Evolutionary conservation across 441 rosid species (phyloP).

Genomic region (Croton setiger): DNA sequence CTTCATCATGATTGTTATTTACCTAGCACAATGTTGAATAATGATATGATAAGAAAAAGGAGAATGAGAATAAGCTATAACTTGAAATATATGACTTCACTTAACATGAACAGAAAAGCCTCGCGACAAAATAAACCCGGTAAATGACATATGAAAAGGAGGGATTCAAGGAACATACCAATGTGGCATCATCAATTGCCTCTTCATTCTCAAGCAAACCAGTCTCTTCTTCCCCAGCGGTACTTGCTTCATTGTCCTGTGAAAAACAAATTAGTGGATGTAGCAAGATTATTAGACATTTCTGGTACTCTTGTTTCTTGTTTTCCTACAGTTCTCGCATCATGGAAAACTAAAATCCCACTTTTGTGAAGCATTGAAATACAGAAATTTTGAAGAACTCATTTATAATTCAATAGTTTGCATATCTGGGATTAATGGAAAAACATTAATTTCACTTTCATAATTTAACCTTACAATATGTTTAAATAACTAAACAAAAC

Average conservation of each 20-base stretch:
- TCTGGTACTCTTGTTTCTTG: too few relatives aligned
- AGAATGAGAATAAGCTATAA: background rate
- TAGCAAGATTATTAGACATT: background rate
- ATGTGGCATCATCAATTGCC: constrained; percentile 49
- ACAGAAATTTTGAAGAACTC: too few relatives aligned
- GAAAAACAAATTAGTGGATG: background rate
- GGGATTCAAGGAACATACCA: constrained; percentile 37
- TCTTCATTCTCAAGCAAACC: constrained; percentile 36
- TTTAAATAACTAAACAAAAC: too few relatives aligned
- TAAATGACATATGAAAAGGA: background rate
- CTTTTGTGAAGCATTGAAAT: too few relatives aligned
- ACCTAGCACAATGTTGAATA: constrained; percentile 35
- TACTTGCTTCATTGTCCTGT: constrained; percentile 38
- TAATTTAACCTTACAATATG: too few relatives aligned
- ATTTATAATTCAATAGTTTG: too few relatives aligned
- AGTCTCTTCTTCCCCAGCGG: constrained; percentile 25
- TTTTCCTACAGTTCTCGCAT: too few relatives aligned
- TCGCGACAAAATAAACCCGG: background rate
- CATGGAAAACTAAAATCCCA: too few relatives aligned
- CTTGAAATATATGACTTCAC: background rate
- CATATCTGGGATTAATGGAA: too few relatives aligned
- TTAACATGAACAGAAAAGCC: background rate
- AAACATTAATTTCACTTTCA: too few relatives aligned
- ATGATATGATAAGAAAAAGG: background rate
- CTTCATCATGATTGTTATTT: constrained; percentile 32